Evolutionary conservation across 805 yeast genomes (phyloP).

Genomic region (Ogataea angusta): DNA sequence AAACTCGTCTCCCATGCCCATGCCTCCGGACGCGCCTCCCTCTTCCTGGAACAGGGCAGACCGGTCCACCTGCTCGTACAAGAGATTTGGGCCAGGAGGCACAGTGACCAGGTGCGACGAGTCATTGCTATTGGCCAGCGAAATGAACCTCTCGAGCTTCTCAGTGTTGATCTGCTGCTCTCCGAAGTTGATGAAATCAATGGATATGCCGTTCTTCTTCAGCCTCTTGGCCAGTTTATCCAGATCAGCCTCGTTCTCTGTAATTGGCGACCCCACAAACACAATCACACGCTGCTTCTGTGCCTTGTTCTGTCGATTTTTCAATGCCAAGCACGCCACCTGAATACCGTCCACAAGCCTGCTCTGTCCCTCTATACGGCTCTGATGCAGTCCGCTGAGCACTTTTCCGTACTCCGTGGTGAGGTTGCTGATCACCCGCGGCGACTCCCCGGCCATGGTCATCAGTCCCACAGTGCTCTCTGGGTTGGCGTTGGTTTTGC

Average conservation of each 20-base stretch:
- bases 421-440: conserved; percentile 83
- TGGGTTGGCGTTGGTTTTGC: conserved; percentile 85
- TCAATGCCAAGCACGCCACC: conserved; percentile 89
- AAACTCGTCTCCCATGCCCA: conserved; percentile 43
- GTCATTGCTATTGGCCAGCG: conserved; percentile 70
- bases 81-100: conserved; percentile 81
- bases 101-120: conserved; percentile 80
- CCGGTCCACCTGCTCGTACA: conserved; percentile 76
- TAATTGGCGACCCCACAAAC: conserved; percentile 85
- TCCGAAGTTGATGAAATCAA: conserved; percentile 90
- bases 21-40: conserved; percentile 46
- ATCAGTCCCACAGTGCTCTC: conserved; percentile 91
- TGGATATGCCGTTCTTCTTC: conserved; percentile 88
- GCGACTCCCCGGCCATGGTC: conserved; percentile 82
- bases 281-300: conserved; percentile 88
- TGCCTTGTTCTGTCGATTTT: conserved; percentile 91
- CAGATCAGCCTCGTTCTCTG: conserved; percentile 64
- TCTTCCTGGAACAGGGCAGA: conserved; percentile 72
- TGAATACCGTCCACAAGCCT: conserved; percentile 83
- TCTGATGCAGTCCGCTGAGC: conserved; percentile 78
- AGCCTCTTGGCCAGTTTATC: conserved; percentile 84
- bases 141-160: conserved; percentile 74
- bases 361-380: conserved; percentile 60
- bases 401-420: conserved; percentile 86
- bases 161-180: conserved; percentile 76